A percentile compares a stretch with the other conserved stretches of the same genome.
Conservation (phyloP, 352 stramenopile species). For the Aphanomyces astaci region DNA sequence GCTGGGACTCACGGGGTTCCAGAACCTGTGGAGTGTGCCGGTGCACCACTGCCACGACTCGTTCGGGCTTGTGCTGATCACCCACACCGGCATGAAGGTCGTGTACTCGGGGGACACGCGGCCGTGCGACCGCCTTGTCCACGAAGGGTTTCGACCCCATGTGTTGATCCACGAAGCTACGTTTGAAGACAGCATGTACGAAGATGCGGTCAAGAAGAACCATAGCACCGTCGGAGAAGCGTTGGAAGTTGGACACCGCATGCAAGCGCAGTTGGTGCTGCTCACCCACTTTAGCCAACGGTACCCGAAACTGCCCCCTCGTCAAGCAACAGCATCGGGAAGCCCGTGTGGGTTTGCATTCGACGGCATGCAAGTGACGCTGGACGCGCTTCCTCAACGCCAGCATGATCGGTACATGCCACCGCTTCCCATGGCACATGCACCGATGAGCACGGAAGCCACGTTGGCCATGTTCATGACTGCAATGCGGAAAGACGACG, state of each 20-base stretch:
- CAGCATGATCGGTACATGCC: no score
- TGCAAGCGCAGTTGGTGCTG: constrained; percentile 54
- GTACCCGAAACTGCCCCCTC: background rate
- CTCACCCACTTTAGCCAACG: constrained; percentile 80
- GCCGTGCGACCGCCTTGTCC: constrained; percentile 8
- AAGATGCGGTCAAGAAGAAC: constrained; percentile 62
- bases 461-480: background rate
- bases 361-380: constrained; percentile 1
- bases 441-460: no score
- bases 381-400: background rate
- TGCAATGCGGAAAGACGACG: background rate
- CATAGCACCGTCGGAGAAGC: constrained; percentile 77
- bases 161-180: constrained; percentile 87
- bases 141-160: constrained; percentile 1
- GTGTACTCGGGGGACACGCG: background rate
- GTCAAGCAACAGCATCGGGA: background rate
- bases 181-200: constrained; percentile 77
- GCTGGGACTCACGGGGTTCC: constrained; percentile 30
- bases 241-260: constrained; percentile 34
- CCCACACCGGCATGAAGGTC: constrained; percentile 40
- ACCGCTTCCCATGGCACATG: no score
- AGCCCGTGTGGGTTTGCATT: background rate
- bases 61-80: constrained; percentile 61
- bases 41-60: constrained; percentile 79
- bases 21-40: constrained; percentile 43